Base-by-base conservation (phyloP, 192 early-diverging fungal species). In the Dimargaris cristalligena region DNA sequence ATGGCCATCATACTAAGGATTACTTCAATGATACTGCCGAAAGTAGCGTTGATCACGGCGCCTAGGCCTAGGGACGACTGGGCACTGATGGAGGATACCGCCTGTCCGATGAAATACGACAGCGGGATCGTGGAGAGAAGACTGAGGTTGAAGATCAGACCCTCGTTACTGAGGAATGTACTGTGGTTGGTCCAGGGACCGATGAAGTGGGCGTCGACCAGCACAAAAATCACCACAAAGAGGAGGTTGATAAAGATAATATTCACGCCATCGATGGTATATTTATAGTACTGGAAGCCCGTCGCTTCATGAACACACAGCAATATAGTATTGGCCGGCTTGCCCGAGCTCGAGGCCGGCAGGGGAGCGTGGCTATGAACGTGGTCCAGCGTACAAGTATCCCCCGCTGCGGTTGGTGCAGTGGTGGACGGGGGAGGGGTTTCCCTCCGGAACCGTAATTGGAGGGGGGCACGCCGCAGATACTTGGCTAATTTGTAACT, bases 41-140 rank as follows among this genome's bases (percentile, higher is more conserved):
- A 98, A 0, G 95, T 94, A 3, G 95, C 95, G 69, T 98, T 98
- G 66, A 96, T 88, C 35, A 94, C 92, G 0, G 92, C 88, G 26
- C 92, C 95, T 64, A 98, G 67, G 20, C 90, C 95, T 60, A 92
- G 69, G 44, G 83, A 86, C 11, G 91, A 90, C 68, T 96, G 91
- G 10, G 92, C 90, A 16, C 92, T 92, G 69, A 98, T 94, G 20
- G 88, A 90, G n/a, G 88, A 86, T 25, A 98, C 92, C 2, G 87
- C 89, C 83, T 89, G 91, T 3, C 95, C 95, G 66, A 98, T 96
- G 70, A 96, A 92, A 67, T 94, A 98, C 11, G 91, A 85, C 9
- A 95, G 71, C 2, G 95, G 95, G 26, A 98, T 80, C 1, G 90
- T 87, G 13, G 89, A 87, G 29, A 84, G 63, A 50, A 98, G 75